These are phyloP conservation scores for Fusarium pseudocircinatum DNA, from an alignment of 2,329 filamentous ascomycete species.

Conservation along the genomic window DNA sequence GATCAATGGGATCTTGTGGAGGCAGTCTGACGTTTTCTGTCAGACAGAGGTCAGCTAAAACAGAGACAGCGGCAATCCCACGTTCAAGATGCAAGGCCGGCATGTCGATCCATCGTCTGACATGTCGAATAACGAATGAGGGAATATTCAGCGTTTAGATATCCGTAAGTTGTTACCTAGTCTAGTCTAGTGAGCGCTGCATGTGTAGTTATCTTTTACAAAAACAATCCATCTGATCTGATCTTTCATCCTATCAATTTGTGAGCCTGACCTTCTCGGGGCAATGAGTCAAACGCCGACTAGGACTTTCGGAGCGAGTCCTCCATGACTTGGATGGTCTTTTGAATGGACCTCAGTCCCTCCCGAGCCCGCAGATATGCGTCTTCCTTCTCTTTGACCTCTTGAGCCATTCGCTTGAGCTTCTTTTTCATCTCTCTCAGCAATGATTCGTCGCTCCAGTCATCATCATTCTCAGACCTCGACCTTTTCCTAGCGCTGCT, in stretches of 20 bases:
- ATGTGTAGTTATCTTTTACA: background rate
- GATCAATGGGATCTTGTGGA: background rate
- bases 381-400: background rate
- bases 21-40: background rate
- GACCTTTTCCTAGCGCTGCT: background rate
- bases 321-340: background rate
- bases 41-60: background rate
- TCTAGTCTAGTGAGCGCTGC: background rate
- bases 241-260: background rate
- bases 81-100: background rate
- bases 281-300: background rate
- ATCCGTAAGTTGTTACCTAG: background rate
- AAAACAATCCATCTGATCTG: background rate
- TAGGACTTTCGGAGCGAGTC: background rate
- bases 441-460: background rate
- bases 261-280: background rate
- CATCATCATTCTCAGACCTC: background rate
- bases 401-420: background rate
- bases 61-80: background rate
- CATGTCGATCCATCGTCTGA: background rate
- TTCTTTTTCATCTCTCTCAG: background rate
- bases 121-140: background rate
- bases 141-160: background rate
- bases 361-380: background rate
- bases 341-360: background rate